Evolutionary conservation across 345 rosid species (phyloP).

Genomic region (Excoecaria cochinchinensis): DNA sequence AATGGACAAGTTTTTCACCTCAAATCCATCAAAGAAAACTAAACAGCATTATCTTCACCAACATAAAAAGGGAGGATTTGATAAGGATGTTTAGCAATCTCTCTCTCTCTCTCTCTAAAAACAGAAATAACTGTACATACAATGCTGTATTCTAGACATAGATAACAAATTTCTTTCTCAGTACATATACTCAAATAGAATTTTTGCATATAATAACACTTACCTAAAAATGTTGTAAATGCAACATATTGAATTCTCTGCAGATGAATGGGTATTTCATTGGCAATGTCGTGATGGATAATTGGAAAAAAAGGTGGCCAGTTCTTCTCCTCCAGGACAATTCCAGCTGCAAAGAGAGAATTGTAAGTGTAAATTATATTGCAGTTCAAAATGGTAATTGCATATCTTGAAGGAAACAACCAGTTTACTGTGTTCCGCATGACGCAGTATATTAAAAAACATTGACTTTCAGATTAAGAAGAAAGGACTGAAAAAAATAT

Average conservation of each 20-base stretch:
- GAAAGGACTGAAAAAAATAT: background rate
- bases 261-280: conserved; percentile 33
- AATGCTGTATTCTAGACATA: background rate
- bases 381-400: background rate
- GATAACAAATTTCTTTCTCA: background rate
- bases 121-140: background rate
- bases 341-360: conserved; percentile 31
- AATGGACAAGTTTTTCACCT: background rate
- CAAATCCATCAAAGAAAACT: background rate
- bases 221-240: conserved; percentile 34
- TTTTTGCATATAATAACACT: background rate
- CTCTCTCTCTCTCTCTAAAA: background rate
- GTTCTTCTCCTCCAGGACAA: conserved; percentile 35
- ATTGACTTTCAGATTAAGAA: background rate
- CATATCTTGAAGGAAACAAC: background rate
- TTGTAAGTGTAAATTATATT: background rate
- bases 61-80: too few species aligned
- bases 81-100: background rate
- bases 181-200: background rate
- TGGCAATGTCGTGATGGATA: conserved; percentile 35
- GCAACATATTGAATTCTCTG: conserved; percentile 38
- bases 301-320: conserved; percentile 41
- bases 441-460: background rate
- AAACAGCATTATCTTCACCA: background rate
- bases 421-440: background rate